phyloP scores from a whole-genome alignment of 768 basidiomycete species.

The Calocybe indica region DNA sequence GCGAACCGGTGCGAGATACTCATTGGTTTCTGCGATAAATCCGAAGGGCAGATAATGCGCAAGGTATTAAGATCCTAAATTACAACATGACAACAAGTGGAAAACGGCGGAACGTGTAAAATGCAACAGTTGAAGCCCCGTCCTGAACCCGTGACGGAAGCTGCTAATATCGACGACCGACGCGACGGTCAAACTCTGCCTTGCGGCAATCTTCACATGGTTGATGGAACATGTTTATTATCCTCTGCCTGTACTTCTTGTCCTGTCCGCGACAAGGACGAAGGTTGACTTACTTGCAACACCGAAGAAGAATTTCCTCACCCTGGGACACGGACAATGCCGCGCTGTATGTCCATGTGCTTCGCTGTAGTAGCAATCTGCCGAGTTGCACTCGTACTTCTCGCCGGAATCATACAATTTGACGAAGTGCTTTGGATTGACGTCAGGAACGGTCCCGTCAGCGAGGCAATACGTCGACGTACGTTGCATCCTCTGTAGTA shows the following conservation, averaged over 20 bases:
- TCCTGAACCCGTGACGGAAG: too few relatives aligned
- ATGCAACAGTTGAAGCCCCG: too few relatives aligned
- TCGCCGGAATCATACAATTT: conserved; percentile 57
- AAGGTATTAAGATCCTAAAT: too few relatives aligned
- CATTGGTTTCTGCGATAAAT: too few relatives aligned
- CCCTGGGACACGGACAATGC: conserved; percentile 49
- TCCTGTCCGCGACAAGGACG: too few relatives aligned
- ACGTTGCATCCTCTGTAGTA: conserved; percentile 38
- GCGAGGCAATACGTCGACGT: conserved; percentile 13
- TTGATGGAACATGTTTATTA: conserved; percentile 62
- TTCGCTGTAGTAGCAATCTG: conserved; percentile 46
- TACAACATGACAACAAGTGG: too few relatives aligned
- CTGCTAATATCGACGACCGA: too few relatives aligned
- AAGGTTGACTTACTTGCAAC: too few relatives aligned
- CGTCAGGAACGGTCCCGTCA: conserved; percentile 4
- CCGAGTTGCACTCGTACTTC: conserved; percentile 46
- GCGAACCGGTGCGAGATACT: too few relatives aligned
- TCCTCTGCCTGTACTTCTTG: conserved; percentile 41
- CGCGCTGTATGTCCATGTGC: conserved; percentile 57
- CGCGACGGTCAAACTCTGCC: conserved; percentile 23
- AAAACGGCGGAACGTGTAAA: too few relatives aligned
- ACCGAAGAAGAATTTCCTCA: conserved; percentile 9
- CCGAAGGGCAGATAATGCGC: too few relatives aligned
- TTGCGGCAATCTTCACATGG: conserved; percentile 52
- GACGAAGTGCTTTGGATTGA: conserved; percentile 50